Evolutionary conservation across 2,329 filamentous ascomycete genomes (phyloP).

Genomic region (Dactylellina leptospora): DNA sequence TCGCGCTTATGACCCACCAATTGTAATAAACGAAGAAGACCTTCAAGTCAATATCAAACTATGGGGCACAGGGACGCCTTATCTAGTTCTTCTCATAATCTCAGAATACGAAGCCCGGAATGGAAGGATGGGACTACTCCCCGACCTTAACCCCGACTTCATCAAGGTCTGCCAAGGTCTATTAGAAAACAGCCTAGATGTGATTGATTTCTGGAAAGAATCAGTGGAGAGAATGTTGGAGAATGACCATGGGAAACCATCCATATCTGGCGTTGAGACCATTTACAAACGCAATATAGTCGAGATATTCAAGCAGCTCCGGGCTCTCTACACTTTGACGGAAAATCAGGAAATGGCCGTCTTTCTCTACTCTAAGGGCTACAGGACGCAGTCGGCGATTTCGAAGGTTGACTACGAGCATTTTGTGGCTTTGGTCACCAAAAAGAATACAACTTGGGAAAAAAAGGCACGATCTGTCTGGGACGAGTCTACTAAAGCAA

Average conservation of each 20-base stretch:
- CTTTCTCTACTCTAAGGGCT: slow-evolving; percentile 6
- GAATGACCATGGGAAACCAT: slow-evolving; percentile 1
- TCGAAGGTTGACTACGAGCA: neutral
- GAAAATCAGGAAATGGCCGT: neutral
- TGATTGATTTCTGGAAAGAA: slow-evolving; percentile 2
- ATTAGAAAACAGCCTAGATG: neutral
- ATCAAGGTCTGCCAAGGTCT: neutral
- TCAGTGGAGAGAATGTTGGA: neutral
- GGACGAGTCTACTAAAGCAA: neutral
- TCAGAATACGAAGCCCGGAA: neutral
- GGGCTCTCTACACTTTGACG: neutral
- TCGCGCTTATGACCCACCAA: neutral
- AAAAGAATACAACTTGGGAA: neutral
- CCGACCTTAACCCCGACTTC: neutral
- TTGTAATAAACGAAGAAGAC: neutral
- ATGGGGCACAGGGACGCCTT: neutral
- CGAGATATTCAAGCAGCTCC: neutral
- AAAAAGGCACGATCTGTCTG: neutral
- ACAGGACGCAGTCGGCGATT: neutral
- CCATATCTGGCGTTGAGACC: neutral
- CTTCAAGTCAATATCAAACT: neutral
- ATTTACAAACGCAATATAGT: slow-evolving; percentile 1
- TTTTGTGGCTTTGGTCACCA: neutral
- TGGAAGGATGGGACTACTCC: neutral
- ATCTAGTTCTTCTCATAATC: neutral